Percentiles rank a stretch among this genome's conserved stretches.
Conservation (phyloP, 2,329 filamentous ascomycete species). For the Claviceps sp. region DNA sequence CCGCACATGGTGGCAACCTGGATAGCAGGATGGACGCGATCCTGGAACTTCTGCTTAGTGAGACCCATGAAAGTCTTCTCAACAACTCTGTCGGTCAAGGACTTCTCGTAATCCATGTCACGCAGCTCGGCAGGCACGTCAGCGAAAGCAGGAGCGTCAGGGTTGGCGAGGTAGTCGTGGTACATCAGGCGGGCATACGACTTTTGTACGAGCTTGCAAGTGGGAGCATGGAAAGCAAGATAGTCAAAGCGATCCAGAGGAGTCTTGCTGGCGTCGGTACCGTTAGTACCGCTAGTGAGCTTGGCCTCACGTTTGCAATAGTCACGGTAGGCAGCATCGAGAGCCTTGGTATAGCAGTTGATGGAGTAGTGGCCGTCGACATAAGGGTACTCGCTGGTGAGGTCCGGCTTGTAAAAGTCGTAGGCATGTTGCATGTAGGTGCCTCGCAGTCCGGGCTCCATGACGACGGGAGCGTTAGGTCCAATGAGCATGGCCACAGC, state of each 20-base stretch:
- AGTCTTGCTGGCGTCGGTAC: slow-evolving; percentile 37
- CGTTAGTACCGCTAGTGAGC: slow-evolving; percentile 39
- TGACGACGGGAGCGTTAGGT: slow-evolving; percentile 61
- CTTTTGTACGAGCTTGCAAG: slow-evolving; percentile 78
- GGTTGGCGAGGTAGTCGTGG: slow-evolving; percentile 68
- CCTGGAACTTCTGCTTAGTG: slow-evolving; percentile 72
- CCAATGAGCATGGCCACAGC: slow-evolving; percentile 69
- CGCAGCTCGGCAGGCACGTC: slow-evolving; percentile 65
- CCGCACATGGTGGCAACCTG: slow-evolving; percentile 66
- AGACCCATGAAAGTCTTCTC: slow-evolving; percentile 80
- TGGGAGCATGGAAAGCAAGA: slow-evolving; percentile 70
- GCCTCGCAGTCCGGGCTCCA: slow-evolving; percentile 68
- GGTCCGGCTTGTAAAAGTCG: slow-evolving; percentile 83
- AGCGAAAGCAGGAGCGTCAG: slow-evolving; percentile 52
- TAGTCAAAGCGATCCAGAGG: slow-evolving; percentile 72
- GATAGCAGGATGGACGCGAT: slow-evolving; percentile 60
- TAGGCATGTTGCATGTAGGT: slow-evolving; percentile 75
- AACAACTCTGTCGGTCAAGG: slow-evolving; percentile 65
- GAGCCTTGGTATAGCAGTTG: slow-evolving; percentile 68
- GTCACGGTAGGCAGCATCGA: slow-evolving; percentile 69
- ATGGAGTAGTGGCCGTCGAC: slow-evolving; percentile 76
- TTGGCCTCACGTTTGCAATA: slow-evolving; percentile 62
- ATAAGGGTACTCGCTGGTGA: slow-evolving; percentile 76
- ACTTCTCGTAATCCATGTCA: slow-evolving; percentile 68
- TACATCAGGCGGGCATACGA: slow-evolving; percentile 74